Conservation (phyloP, 495 filamentous ascomycete species). For the Xylaria grammica region DNA sequence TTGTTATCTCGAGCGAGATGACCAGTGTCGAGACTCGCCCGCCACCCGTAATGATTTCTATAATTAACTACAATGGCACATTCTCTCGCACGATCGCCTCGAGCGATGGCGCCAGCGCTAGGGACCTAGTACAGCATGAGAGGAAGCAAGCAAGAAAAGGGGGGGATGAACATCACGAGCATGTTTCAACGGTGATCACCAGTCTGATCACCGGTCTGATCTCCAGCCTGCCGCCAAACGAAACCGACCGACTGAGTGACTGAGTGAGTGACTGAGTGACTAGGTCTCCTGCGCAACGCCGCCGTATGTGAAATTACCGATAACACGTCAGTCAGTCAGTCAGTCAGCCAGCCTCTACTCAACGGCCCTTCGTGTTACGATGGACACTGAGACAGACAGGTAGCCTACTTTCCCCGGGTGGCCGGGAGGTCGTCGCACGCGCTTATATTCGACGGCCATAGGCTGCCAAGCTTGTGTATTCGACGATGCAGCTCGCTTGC, state of each 20-base stretch:
- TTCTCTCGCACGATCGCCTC: neutral
- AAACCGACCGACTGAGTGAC: neutral
- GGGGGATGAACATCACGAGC: neutral
- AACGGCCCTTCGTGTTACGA: neutral
- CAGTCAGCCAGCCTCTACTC: no score
- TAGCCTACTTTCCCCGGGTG: neutral
- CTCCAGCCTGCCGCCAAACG: neutral
- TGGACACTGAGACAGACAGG: neutral
- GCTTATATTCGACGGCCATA: constrained; percentile 1
- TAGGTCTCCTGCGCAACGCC: neutral
- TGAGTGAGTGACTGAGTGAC: no score
- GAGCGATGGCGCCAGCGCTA: neutral
- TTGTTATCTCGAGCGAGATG: neutral
- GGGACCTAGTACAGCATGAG: neutral
- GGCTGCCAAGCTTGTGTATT: constrained; percentile 9
- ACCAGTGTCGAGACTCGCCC: neutral
- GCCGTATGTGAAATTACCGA: neutral
- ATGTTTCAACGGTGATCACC: neutral
- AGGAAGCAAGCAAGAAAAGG: neutral
- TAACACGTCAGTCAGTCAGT: neutral
- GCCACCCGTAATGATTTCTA: neutral
- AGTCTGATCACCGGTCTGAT: neutral
- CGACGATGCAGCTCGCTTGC: constrained; percentile 11
- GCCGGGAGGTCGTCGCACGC: neutral
- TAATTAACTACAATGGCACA: neutral